Evolutionary conservation across 2,329 filamentous ascomycete genomes (phyloP).

Genomic region (Thelonectria rubi): DNA sequence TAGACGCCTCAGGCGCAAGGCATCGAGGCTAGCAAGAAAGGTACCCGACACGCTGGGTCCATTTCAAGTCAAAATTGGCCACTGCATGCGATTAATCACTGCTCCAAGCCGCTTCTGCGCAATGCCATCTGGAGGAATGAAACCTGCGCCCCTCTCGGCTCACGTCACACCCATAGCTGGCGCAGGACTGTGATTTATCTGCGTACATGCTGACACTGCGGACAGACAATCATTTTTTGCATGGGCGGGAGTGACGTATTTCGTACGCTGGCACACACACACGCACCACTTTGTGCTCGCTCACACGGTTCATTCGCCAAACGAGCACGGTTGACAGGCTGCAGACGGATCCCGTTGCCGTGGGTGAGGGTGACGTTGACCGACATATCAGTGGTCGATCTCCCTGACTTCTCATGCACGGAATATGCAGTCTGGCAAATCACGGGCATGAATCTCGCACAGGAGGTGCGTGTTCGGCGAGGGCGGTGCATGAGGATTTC

Average conservation of each 20-base stretch:
- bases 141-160: neutral
- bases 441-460: conserved; percentile 1
- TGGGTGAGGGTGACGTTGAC: conserved; percentile 18
- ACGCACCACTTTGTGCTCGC: no score
- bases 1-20: conserved; percentile 6
- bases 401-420: conserved; percentile 1
- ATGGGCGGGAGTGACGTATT: no score
- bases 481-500: no score
- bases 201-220: neutral
- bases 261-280: no score
- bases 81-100: neutral
- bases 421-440: neutral
- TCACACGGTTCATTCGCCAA: neutral
- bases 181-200: neutral
- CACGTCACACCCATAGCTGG: neutral
- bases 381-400: conserved; percentile 15
- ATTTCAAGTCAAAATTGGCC: no score
- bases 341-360: conserved; percentile 16
- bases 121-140: conserved; percentile 17
- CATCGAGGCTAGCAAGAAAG: neutral
- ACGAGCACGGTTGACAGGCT: conserved; percentile 4
- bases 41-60: neutral
- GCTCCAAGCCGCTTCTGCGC: no score
- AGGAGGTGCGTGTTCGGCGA: neutral
- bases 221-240: no score